Percentiles rank a stretch among this genome's conserved stretches.
Evolutionary conservation across 345 rosid genomes (phyloP).

Genomic region (Eucalyptus sp.): DNA sequence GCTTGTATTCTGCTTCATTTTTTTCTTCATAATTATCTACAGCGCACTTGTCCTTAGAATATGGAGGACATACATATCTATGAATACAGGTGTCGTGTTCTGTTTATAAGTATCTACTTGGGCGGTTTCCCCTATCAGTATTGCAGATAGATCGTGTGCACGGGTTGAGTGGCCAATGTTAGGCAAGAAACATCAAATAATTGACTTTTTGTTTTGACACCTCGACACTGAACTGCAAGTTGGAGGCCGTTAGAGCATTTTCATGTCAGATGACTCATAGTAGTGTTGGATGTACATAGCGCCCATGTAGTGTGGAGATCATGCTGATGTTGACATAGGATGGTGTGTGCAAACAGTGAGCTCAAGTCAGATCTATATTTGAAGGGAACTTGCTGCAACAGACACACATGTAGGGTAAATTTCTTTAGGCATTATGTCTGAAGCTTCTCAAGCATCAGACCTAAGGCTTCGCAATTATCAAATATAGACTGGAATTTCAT

Average conservation of each 20-base stretch:
- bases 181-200: background rate
- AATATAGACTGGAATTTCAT: background rate
- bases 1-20: background rate
- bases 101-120: background rate
- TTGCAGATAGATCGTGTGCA: background rate
- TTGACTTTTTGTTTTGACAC: background rate
- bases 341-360: background rate
- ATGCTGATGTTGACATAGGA: background rate
- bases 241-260: background rate
- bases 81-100: background rate
- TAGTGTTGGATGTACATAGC: background rate
- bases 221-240: background rate
- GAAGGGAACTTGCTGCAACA: background rate
- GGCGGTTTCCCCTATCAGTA: background rate
- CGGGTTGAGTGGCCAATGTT: background rate
- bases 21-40: background rate
- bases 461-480: background rate
- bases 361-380: background rate
- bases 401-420: background rate
- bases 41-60: background rate
- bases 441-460: background rate
- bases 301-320: background rate
- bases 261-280: background rate
- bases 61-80: background rate
- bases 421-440: background rate